Evolutionary conservation across 148 eudicot species (phyloP).

Genomic region (Rhododendron henanense): DNA sequence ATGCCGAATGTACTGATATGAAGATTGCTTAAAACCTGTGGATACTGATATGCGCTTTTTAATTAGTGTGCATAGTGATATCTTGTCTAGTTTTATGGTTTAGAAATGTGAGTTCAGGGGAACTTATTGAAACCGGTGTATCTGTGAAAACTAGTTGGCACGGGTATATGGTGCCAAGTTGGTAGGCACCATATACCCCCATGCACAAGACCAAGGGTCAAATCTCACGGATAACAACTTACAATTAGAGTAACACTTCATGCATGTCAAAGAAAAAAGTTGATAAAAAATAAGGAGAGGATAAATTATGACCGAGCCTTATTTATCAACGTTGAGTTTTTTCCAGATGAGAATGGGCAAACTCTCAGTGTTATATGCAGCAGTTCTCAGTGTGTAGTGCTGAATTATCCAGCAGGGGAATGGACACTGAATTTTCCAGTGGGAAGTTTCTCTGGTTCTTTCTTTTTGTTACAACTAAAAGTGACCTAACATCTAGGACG

Average conservation of each 20-base stretch:
- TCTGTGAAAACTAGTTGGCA: not conserved
- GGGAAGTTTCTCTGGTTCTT: not conserved
- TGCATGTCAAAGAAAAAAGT: too few species aligned
- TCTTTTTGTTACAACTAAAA: not conserved
- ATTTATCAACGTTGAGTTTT: not conserved
- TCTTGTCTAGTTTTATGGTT: not conserved
- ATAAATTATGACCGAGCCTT: not conserved
- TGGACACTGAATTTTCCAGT: not conserved
- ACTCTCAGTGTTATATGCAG: not conserved
- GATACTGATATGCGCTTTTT: not conserved
- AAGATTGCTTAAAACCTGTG: not conserved
- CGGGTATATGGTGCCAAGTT: not conserved
- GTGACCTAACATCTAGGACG: not conserved
- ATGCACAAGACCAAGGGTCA: not conserved
- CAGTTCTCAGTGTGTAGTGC: not conserved
- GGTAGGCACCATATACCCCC: not conserved
- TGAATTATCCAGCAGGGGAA: not conserved
- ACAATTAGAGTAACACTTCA: too few species aligned
- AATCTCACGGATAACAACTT: too few species aligned
- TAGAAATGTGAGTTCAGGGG: not conserved
- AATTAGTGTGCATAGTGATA: not conserved
- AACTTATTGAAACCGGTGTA: not conserved
- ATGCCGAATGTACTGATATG: not conserved
- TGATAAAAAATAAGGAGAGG: too few species aligned
- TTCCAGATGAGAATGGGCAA: not conserved